A percentile compares a stretch with the other conserved stretches of the same genome.
Conservation (phyloP, 805 yeast species). For the Metschnikowia lachancei region DNA sequence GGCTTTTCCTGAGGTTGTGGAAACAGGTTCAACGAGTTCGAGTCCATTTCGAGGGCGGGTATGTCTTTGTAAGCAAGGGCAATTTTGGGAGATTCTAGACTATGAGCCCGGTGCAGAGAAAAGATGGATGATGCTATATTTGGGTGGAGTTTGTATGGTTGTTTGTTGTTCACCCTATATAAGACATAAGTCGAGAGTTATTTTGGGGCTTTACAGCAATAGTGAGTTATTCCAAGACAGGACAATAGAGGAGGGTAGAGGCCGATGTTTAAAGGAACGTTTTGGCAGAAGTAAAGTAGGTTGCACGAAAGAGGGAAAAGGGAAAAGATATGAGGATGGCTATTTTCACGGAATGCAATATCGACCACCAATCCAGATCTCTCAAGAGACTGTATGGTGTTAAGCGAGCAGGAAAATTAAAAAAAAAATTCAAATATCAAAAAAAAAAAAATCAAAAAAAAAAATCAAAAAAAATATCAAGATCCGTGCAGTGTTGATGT, state of each 20-base stretch:
- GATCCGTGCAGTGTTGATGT: too few relatives aligned
- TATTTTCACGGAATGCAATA: neutral
- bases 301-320: neutral
- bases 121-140: conserved; percentile 1
- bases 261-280: too few relatives aligned
- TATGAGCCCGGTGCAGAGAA: conserved; percentile 3
- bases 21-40: neutral
- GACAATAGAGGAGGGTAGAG: too few relatives aligned
- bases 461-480: neutral
- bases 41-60: neutral
- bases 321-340: neutral
- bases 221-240: too few relatives aligned
- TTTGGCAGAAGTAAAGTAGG: neutral
- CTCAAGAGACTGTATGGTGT: conserved; percentile 4
- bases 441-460: neutral
- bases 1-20: too few relatives aligned
- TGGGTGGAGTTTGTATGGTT: conserved; percentile 1
- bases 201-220: neutral
- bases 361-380: neutral
- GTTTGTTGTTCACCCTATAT: conserved; percentile 1
- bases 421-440: too few relatives aligned
- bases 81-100: neutral
- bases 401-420: neutral
- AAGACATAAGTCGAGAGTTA: conserved; percentile 1
- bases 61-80: neutral